phyloP scores from a whole-genome alignment of 805 yeast species.

The Kodamaea fukazawae region DNA sequence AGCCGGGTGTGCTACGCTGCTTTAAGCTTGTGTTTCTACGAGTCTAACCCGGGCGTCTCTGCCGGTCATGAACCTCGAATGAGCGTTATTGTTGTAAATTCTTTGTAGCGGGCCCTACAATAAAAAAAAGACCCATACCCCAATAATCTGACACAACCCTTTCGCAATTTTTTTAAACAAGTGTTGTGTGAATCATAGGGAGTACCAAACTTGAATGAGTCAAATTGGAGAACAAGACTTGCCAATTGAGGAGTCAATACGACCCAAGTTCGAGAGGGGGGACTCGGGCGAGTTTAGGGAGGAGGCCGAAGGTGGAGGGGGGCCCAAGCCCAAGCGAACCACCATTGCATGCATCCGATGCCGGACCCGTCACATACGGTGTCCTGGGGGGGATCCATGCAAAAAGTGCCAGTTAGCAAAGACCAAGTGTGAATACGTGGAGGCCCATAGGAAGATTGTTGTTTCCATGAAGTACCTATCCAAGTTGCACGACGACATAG shows the following conservation, averaged over 20 bases:
- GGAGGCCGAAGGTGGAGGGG: background rate
- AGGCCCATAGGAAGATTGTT: conserved; percentile 69
- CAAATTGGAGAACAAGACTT: too few relatives aligned
- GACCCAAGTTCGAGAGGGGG: background rate
- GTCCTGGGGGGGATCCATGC: conserved; percentile 80
- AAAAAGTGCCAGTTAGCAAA: conserved; percentile 55
- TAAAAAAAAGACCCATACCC: too few relatives aligned
- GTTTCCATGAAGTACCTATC: conserved; percentile 69
- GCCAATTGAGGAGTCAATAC: too few relatives aligned
- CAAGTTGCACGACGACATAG: conserved; percentile 65
- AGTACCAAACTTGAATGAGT: too few relatives aligned
- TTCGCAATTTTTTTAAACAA: background rate
- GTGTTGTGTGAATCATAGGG: background rate
- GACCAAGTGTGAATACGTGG: conserved; percentile 65
- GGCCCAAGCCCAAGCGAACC: conserved; percentile 26
- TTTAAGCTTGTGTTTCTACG: too few relatives aligned
- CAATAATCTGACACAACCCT: conserved; percentile 7
- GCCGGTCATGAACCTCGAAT: too few relatives aligned
- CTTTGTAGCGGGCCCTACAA: too few relatives aligned
- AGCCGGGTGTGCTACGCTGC: too few relatives aligned
- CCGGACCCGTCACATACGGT: conserved; percentile 67
- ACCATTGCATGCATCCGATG: conserved; percentile 61
- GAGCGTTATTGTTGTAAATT: too few relatives aligned
- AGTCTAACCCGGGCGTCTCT: too few relatives aligned
- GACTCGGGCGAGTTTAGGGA: background rate